A percentile compares a stretch with the other conserved stretches of the same genome.
Evolutionary conservation across 2,329 filamentous ascomycete genomes (phyloP).

Genomic region (Fusarium brachygibbosum): DNA sequence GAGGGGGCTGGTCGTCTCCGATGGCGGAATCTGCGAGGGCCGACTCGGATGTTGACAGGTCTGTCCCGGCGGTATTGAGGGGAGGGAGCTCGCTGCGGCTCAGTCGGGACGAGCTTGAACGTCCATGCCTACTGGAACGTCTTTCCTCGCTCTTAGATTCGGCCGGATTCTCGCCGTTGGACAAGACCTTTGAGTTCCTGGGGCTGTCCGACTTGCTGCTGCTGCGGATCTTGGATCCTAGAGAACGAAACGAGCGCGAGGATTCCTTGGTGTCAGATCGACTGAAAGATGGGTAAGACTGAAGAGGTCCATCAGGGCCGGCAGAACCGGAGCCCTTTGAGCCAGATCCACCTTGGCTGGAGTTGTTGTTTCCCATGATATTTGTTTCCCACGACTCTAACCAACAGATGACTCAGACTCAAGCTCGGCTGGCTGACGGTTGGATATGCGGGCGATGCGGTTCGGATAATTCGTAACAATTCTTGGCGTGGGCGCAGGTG

Average conservation of each 20-base stretch:
- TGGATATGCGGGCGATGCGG: slow-evolving; percentile 30
- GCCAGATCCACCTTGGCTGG: slow-evolving; percentile 66
- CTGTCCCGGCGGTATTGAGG: slow-evolving; percentile 58
- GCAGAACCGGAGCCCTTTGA: slow-evolving; percentile 65
- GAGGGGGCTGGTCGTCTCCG: slow-evolving; percentile 73
- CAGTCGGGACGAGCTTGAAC: slow-evolving; percentile 61
- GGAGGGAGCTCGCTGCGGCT: slow-evolving; percentile 61
- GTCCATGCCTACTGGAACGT: slow-evolving; percentile 75
- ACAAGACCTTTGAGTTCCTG: slow-evolving; percentile 77
- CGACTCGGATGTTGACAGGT: slow-evolving; percentile 58
- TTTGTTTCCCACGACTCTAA: slow-evolving; percentile 37
- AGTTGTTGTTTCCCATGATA: slow-evolving; percentile 81
- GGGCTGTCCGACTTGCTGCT: slow-evolving; percentile 82
- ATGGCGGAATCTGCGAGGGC: slow-evolving; percentile 52
- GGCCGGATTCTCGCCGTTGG: slow-evolving; percentile 67
- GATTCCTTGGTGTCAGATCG: slow-evolving; percentile 95
- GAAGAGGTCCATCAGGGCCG: slow-evolving; percentile 66
- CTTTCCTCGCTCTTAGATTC: slow-evolving; percentile 78
- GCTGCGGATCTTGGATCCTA: slow-evolving; percentile 91
- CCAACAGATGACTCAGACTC: slow-evolving; percentile 51
- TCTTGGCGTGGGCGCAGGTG: slow-evolving; percentile 31
- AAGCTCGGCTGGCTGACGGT: slow-evolving; percentile 45
- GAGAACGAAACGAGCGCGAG: slow-evolving; percentile 83
- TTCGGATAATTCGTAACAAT: slow-evolving; percentile 40
- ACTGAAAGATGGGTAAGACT: slow-evolving; percentile 92